phyloP scores from a whole-genome alignment of 1,284 basidiomycete genomes.

The Abortiporus biennis region DNA sequence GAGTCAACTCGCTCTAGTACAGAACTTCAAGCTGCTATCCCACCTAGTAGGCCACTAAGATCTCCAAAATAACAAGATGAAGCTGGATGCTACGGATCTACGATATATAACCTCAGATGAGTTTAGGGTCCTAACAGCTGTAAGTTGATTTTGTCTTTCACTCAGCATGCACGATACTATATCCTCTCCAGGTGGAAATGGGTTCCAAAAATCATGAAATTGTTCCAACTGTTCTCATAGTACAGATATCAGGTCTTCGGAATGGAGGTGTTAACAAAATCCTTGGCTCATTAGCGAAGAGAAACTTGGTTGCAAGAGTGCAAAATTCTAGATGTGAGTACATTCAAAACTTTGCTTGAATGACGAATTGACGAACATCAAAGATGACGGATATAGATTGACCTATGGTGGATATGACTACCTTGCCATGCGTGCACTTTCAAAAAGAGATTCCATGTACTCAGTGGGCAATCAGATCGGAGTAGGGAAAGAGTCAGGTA shows the following conservation, averaged over 20 bases:
- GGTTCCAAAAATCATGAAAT: slow-evolving; percentile 98
- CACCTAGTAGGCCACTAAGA: no score
- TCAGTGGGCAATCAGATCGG: slow-evolving; percentile 97
- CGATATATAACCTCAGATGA: slow-evolving; percentile 91
- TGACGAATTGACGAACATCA: slow-evolving; percentile 6
- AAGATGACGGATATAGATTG: slow-evolving; percentile 95
- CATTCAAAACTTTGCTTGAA: neutral
- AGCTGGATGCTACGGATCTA: slow-evolving; percentile 91
- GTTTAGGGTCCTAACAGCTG: slow-evolving; percentile 91
- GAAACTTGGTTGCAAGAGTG: slow-evolving; percentile 85
- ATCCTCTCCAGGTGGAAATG: slow-evolving; percentile 75
- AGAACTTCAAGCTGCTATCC: no score
- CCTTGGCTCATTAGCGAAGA: slow-evolving; percentile 85
- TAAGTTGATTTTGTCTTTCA: slow-evolving; percentile 31
- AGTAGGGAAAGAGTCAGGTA: slow-evolving; percentile 95
- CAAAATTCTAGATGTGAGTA: slow-evolving; percentile 86
- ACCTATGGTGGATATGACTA: slow-evolving; percentile 99
- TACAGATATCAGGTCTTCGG: slow-evolving; percentile 86
- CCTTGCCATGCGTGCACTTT: slow-evolving; percentile 89
- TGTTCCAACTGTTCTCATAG: slow-evolving; percentile 85
- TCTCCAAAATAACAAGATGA: slow-evolving; percentile 57
- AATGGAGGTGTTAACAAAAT: slow-evolving; percentile 94
- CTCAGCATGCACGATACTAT: slow-evolving; percentile 3
- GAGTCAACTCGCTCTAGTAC: no score
- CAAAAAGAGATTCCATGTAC: slow-evolving; percentile 80